A percentile compares a stretch with the other conserved stretches of the same genome.
Evolutionary conservation across 1,284 basidiomycete species (phyloP).

Genomic region (Inonotus hispidus): DNA sequence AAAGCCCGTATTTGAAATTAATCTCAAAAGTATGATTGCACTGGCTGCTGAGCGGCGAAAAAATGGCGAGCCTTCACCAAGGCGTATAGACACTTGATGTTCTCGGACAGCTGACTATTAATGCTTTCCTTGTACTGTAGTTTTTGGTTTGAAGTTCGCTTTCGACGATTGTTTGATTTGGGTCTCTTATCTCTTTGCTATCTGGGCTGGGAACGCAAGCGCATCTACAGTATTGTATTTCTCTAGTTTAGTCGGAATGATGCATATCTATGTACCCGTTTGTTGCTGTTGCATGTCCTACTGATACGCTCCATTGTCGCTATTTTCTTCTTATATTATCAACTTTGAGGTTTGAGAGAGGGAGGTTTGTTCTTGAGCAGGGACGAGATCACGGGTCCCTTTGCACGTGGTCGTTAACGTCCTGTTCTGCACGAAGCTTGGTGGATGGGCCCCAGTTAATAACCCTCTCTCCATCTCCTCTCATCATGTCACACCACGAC

Average conservation of each 20-base stretch:
- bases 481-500: conserved; percentile 11
- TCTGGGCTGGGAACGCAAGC: neutral
- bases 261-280: neutral
- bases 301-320: neutral
- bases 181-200: neutral
- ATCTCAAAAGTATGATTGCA: conserved; percentile 46
- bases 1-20: conserved; percentile 63
- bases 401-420: conserved; percentile 8
- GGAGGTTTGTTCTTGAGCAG: neutral
- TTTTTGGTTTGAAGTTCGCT: neutral
- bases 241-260: neutral
- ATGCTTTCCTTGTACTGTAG: neutral
- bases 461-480: conserved; percentile 14
- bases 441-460: neutral
- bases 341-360: no score
- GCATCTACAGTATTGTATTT: neutral
- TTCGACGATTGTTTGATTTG: neutral
- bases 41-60: conserved; percentile 47
- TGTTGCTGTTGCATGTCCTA: neutral
- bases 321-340: neutral
- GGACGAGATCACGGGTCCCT: conserved; percentile 1
- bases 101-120: no score
- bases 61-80: conserved; percentile 17
- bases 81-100: neutral
- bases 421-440: conserved; percentile 3